Base-by-base conservation (phyloP, 129 eudicot species). In the Pseudognaphalium luteoalbum region DNA sequence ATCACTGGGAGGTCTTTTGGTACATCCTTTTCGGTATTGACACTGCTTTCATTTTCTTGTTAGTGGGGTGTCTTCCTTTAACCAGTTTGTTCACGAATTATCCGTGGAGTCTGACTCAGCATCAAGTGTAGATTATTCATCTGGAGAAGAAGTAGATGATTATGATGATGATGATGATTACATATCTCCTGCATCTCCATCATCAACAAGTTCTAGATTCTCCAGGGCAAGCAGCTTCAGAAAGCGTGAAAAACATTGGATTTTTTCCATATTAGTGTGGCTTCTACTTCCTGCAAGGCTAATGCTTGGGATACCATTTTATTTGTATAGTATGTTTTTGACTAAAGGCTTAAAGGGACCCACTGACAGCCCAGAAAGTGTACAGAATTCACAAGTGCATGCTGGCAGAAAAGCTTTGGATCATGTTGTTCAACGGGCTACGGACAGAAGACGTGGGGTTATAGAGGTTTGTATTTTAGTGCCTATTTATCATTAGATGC, bases 21-120 rank as follows among this genome's bases (percentile, higher is more conserved):
- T 20, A n/a, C 64, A 44, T 30, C 63, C 54, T 44, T 42, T 34
- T 44, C 52, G 30, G 56, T 76, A 62, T 51, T 68, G 71, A 80
- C 71, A 67, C 7, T 39, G 10, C 12, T 35, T 74, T 42, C 32
- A 19, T 21, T 12, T 81, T 70, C 78, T 67, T 75, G 73, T 71
- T 80, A 94, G 99, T 83, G 99, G 99, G 62, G 99, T 85, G 58
- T 94, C 99, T 58, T 94, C 99, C 70, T 94, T 94, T 81, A 94
- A 94, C 85, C 97, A 89, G 71, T 83, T 94, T 78, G 91, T 94
- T 71, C 97, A 94, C 41, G 96, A 94, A 63, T 81, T 87, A 34
- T 87, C 99, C 35, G 81, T 91, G 76, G 97, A 91, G 61, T 94
- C 97, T 63, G 99, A 94, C 69, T 80, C 84, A 44, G 89, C 85